A percentile compares a stretch with the other conserved stretches of the same genome.
Evolutionary conservation across 2,329 filamentous ascomycete genomes (phyloP).

Genomic region (Penicillium crustosum): DNA sequence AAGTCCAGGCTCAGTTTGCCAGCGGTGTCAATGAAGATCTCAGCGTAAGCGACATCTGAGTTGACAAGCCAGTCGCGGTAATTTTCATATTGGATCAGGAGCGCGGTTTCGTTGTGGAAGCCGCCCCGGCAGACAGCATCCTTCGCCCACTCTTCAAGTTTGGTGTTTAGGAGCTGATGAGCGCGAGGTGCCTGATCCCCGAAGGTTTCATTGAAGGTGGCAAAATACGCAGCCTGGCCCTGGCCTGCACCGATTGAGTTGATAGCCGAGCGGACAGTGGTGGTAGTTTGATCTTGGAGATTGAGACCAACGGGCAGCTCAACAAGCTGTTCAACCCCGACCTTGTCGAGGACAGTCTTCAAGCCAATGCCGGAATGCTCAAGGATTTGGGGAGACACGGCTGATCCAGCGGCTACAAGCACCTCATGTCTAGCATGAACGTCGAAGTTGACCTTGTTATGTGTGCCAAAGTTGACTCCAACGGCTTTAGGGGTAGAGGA

Average conservation of each 20-base stretch:
- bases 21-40: constrained; percentile 31
- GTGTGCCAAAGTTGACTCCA: constrained; percentile 30
- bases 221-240: constrained; percentile 30
- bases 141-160: constrained; percentile 28
- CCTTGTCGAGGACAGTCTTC: constrained; percentile 17
- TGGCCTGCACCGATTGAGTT: constrained; percentile 19
- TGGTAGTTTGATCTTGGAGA: constrained; percentile 33
- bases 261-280: constrained; percentile 17
- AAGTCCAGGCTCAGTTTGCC: constrained; percentile 28
- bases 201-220: constrained; percentile 30
- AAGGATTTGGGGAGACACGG: constrained; percentile 28
- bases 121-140: constrained; percentile 28
- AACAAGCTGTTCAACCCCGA: constrained; percentile 21
- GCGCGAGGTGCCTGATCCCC: constrained; percentile 21
- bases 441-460: constrained; percentile 22
- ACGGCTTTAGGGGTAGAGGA: constrained; percentile 12
- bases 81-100: constrained; percentile 28
- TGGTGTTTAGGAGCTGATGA: constrained; percentile 24
- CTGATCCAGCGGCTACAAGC: constrained; percentile 29
- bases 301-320: constrained; percentile 34
- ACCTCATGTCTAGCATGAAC: constrained; percentile 29
- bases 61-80: constrained; percentile 31
- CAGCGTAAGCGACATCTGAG: constrained; percentile 28
- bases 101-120: constrained; percentile 28
- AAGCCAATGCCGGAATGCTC: constrained; percentile 33